phyloP scores from a whole-genome alignment of 495 filamentous ascomycete species.

The Neurospora discreta region DNA sequence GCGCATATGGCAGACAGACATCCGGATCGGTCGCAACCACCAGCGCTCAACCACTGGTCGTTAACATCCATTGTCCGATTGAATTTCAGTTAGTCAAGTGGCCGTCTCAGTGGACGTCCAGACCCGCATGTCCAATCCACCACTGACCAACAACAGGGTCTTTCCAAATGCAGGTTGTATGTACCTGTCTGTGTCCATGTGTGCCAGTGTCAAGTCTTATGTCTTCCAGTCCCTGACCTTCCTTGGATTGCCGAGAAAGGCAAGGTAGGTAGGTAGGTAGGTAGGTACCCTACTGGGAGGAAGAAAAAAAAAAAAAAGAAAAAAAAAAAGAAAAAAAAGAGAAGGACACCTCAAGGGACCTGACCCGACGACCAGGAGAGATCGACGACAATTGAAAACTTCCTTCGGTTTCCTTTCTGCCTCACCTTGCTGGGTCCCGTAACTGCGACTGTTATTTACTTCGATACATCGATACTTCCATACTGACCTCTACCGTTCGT shows the following conservation, averaged over 20 bases:
- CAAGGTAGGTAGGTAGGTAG: too few species aligned
- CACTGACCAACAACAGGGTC: background rate
- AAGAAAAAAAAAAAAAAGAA: background rate
- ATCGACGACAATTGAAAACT: background rate
- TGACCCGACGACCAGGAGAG: background rate
- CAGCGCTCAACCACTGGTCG: background rate
- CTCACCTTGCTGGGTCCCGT: background rate
- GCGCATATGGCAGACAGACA: background rate
- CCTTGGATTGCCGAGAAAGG: background rate
- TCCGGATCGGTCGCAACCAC: background rate
- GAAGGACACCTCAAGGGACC: background rate
- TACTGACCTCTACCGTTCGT: background rate
- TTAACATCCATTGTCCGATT: background rate
- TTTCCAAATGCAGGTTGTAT: background rate
- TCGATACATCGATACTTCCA: too few species aligned
- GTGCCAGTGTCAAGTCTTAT: background rate
- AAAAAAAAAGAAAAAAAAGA: background rate
- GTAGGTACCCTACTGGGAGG: too few species aligned
- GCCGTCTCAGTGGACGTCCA: too few species aligned
- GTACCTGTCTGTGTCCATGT: too few species aligned
- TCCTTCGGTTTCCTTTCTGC: background rate
- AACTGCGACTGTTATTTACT: background rate
- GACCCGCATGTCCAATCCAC: background rate
- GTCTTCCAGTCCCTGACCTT: background rate
- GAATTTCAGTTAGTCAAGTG: background rate